phyloP scores from a whole-genome alignment of 768 basidiomycete species.

The Hypholoma sublateritium region DNA sequence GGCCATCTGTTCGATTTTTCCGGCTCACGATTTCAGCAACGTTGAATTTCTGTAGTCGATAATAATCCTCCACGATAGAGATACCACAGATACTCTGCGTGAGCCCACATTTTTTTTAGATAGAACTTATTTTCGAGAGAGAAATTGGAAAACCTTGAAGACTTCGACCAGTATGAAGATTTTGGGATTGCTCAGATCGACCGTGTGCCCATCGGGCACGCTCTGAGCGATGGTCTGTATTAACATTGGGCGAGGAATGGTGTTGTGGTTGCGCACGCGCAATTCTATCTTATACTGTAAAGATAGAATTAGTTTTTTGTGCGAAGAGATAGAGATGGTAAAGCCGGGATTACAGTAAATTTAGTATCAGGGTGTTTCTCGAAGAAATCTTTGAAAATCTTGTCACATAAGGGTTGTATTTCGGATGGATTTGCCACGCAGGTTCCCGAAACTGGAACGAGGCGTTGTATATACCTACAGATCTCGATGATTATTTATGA shows the following conservation, averaged over 20 bases:
- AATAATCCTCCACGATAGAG: constrained; percentile 72
- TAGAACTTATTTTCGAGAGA: neutral
- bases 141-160: constrained; percentile 61
- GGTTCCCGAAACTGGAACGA: constrained; percentile 68
- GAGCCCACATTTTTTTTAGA: neutral
- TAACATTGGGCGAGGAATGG: constrained; percentile 54
- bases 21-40: constrained; percentile 68
- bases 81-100: constrained; percentile 72
- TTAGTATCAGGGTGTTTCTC: constrained; percentile 39
- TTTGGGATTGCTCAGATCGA: constrained; percentile 67
- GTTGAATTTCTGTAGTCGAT: constrained; percentile 74
- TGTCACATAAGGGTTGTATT: constrained; percentile 60
- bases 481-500: neutral
- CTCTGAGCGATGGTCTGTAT: constrained; percentile 71
- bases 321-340: neutral
- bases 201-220: constrained; percentile 65
- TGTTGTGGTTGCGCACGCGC: constrained; percentile 75
- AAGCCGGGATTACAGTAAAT: constrained; percentile 42
- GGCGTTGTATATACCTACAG: constrained; percentile 63
- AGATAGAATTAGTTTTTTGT: neutral
- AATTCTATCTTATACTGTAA: constrained; percentile 80
- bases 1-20: constrained; percentile 28
- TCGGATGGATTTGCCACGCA: constrained; percentile 71
- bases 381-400: constrained; percentile 54
- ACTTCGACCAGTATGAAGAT: constrained; percentile 79